Evolutionary conservation across 306 rosid genomes (phyloP), one percentile per base, ranked within the genome.

Genomic region (Sechiopsis laciniata): DNA sequence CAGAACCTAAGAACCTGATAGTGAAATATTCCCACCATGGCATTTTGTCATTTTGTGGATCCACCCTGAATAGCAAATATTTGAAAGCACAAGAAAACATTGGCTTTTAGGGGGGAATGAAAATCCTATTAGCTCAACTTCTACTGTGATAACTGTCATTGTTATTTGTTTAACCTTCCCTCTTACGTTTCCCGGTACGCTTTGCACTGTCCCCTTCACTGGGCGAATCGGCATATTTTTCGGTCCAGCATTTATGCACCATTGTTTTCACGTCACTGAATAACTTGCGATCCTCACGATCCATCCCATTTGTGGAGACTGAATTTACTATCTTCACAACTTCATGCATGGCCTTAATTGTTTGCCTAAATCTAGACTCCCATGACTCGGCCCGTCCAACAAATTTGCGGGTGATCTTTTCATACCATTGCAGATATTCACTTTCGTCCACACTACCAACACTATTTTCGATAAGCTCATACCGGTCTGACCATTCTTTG

Each of bases 301-400:
- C 88, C 88, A 91, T 85, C 76, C 86, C 88, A 22, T 88, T 91
- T 20, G 81, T 73, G 40, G 88, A 75, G 74, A 89, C 69, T 17
- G 82, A 68, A 79, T 87, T 82, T n/a, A 86, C 93, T 71, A 89
- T 81, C 22, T 56, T 79, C 7, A 87, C 91, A 21, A 89, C 89
- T 78, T 91, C 91, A 50, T 14, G 75, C 56, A 58, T 62, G 56
- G 59, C 61, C 96, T 82, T 87, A 79, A 89, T 20, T 83, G 77
- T 74, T 78, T 80, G 90, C 85, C 83, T 91, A 88, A 81, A 89
- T 84, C 84, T 91, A 1, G 97, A 86, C 55, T 89, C 97, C 40
- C 90, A 74, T 15, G 96, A 84, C 71, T 90, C 85, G 20, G 87
- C 85, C 76, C 91, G 80, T 54, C 93, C 93, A 0, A 89, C 86